Percentiles rank a stretch among this genome's conserved stretches.
Conservation (phyloP, 768 basidiomycete genomes). For the Leccinum truebloodii region DNA sequence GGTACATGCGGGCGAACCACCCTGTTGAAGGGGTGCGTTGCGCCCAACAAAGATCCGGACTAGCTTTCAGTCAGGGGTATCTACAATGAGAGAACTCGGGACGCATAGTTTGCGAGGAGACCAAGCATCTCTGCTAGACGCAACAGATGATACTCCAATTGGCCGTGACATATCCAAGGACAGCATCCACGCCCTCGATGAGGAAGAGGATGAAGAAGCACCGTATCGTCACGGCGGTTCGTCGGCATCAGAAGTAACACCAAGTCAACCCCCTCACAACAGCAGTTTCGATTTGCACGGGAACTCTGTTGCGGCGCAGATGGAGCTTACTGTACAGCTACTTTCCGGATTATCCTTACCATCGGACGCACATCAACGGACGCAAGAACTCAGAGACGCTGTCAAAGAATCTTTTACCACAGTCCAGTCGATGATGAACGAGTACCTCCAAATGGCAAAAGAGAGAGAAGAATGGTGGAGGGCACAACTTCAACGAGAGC, state of each 20-base stretch:
- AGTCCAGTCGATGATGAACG: slow-evolving; percentile 59
- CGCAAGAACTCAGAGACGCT: slow-evolving; percentile 45
- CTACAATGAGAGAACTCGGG: slow-evolving; percentile 25
- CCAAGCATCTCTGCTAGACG: slow-evolving; percentile 26
- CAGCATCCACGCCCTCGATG: slow-evolving; percentile 29
- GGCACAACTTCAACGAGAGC: slow-evolving; percentile 62
- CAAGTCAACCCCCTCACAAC: slow-evolving; percentile 55
- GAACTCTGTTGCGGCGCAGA: slow-evolving; percentile 69
- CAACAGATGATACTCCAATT: slow-evolving; percentile 19
- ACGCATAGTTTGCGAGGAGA: slow-evolving; percentile 26
- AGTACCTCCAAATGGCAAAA: slow-evolving; percentile 67
- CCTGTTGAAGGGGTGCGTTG: slow-evolving; percentile 64
- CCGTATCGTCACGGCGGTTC: slow-evolving; percentile 46
- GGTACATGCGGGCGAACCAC: slow-evolving; percentile 85
- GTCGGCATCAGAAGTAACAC: slow-evolving; percentile 44
- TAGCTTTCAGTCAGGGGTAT: slow-evolving; percentile 33
- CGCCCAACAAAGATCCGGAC: slow-evolving; percentile 32
- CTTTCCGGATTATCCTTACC: slow-evolving; percentile 47
- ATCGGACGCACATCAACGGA: slow-evolving; percentile 28
- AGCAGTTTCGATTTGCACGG: slow-evolving; percentile 63
- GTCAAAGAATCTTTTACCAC: slow-evolving; percentile 59
- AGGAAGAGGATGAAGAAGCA: slow-evolving; percentile 30
- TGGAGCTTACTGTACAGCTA: slow-evolving; percentile 74
- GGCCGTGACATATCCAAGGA: slow-evolving; percentile 14
- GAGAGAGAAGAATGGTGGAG: slow-evolving; percentile 85